Conservation (phyloP, 2,329 filamentous ascomycete genomes). For the Cryphonectria carpinicola region DNA sequence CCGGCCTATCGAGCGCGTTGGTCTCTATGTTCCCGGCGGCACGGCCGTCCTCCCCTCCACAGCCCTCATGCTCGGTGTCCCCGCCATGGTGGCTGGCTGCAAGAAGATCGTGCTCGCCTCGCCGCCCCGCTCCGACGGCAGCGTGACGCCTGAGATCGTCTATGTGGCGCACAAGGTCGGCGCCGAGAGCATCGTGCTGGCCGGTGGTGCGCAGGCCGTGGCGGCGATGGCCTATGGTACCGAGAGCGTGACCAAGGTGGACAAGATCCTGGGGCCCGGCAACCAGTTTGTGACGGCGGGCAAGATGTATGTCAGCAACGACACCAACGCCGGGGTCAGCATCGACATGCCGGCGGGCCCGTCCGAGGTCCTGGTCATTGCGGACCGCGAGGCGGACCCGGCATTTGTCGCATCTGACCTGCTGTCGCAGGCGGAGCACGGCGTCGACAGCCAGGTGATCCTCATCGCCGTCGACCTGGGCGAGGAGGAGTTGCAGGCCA, state of each 20-base stretch:
- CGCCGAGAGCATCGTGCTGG: conserved; percentile 92
- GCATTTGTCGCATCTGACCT: conserved; percentile 95
- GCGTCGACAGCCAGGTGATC: conserved; percentile 93
- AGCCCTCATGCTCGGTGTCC: conserved; percentile 96
- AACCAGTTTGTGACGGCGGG: conserved; percentile 99
- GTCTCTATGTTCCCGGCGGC: conserved; percentile 92
- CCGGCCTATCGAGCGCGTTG: conserved; percentile 92
- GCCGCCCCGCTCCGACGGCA: conserved; percentile 86
- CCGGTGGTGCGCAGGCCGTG: conserved; percentile 92
- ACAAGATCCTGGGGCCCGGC: conserved; percentile 96
- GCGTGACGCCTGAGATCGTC: conserved; percentile 93
- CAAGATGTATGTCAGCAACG: conserved; percentile 98
- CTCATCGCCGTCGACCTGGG: conserved; percentile 81
- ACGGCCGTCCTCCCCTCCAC: conserved; percentile 97
- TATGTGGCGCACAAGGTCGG: conserved; percentile 97
- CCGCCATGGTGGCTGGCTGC: conserved; percentile 96
- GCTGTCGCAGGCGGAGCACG: conserved; percentile 94
- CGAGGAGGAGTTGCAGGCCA: conserved; percentile 74
- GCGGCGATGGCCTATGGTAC: conserved; percentile 98
- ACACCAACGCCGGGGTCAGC: conserved; percentile 90
- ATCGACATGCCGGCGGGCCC: conserved; percentile 99
- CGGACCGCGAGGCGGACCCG: conserved; percentile 84
- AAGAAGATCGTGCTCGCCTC: conserved; percentile 93
- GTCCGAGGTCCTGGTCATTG: conserved; percentile 94
- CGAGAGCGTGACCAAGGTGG: conserved; percentile 90